Evolutionary conservation across 805 yeast species (phyloP).

Genomic region (Starmerella bacillaris): DNA sequence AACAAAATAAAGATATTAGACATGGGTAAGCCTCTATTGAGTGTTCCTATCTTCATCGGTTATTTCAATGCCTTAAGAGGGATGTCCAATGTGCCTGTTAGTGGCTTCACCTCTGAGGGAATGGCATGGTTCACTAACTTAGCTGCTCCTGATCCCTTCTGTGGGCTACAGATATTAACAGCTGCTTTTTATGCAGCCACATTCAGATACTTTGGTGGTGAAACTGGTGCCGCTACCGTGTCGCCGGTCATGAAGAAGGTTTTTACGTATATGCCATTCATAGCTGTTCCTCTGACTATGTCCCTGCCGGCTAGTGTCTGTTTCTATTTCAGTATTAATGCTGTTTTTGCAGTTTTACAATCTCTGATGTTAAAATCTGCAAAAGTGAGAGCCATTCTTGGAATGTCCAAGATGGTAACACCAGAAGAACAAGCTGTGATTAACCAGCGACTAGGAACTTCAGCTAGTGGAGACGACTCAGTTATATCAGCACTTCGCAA

Average conservation of each 20-base stretch:
- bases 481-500: conserved; percentile 17
- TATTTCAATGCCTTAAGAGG: conserved; percentile 71
- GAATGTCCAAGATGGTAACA: conserved; percentile 44
- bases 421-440: conserved; percentile 27
- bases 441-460: conserved; percentile 15
- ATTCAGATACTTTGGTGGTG: conserved; percentile 66
- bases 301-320: conserved; percentile 70
- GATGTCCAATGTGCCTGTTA: conserved; percentile 71
- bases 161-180: conserved; percentile 69
- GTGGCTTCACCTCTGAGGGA: conserved; percentile 65
- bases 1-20: conserved; percentile 59
- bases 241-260: conserved; percentile 49
- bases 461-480: conserved; percentile 17
- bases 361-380: conserved; percentile 44
- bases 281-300: conserved; percentile 79
- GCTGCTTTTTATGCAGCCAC: conserved; percentile 61
- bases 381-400: conserved; percentile 37
- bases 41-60: conserved; percentile 74
- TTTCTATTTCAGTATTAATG: conserved; percentile 68
- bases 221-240: conserved; percentile 60
- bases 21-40: conserved; percentile 52
- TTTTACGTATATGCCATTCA: conserved; percentile 55
- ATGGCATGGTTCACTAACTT: conserved; percentile 68
- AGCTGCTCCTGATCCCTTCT: conserved; percentile 72
- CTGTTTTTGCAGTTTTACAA: conserved; percentile 57